phyloP scores from a whole-genome alignment of 345 rosid species.

The Corchorus capsularis region DNA sequence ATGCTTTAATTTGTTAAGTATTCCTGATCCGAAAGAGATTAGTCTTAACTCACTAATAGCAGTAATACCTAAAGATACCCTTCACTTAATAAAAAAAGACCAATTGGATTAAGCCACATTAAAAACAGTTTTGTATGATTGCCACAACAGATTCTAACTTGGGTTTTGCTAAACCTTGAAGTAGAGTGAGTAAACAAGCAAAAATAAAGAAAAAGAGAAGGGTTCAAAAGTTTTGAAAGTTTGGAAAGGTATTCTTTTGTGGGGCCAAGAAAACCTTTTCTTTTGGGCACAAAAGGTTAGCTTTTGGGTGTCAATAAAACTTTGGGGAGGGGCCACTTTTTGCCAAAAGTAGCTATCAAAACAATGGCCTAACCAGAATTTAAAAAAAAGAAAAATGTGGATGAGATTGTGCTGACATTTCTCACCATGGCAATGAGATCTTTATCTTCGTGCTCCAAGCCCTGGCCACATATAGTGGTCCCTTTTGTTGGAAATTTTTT shows the following conservation, averaged over 20 bases:
- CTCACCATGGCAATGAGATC: slow-evolving; percentile 15
- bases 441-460: slow-evolving; percentile 19
- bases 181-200: slow-evolving; percentile 11
- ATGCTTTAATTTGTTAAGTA: no score
- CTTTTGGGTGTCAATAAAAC: background rate
- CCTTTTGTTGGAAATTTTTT: background rate
- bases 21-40: no score
- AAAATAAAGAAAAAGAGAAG: background rate
- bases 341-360: slow-evolving; percentile 23
- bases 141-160: background rate
- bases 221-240: background rate
- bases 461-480: slow-evolving; percentile 16
- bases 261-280: slow-evolving; percentile 3
- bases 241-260: background rate
- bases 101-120: background rate
- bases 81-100: background rate
- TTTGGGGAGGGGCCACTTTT: background rate
- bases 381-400: slow-evolving; percentile 9
- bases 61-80: no score
- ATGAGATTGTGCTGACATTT: slow-evolving; percentile 21
- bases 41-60: no score
- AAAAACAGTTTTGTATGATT: background rate
- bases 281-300: background rate
- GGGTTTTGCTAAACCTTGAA: slow-evolving; percentile 12
- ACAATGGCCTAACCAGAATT: background rate